Percentiles rank a stretch among this genome's conserved stretches.
These are phyloP conservation scores for Kazachstania psychrophila DNA, from an alignment of 805 yeast genomes.

Conservation along the genomic window DNA sequence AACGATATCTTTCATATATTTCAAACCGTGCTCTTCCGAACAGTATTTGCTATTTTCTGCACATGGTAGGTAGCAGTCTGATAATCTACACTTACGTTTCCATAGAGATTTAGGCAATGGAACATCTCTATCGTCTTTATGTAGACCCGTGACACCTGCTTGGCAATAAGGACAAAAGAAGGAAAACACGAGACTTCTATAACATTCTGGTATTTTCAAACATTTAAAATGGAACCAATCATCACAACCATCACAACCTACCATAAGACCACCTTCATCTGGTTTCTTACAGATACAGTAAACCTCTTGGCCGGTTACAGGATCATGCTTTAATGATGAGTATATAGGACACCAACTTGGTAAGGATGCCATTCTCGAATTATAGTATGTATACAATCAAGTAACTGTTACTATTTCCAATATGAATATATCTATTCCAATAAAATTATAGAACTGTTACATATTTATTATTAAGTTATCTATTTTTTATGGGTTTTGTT, in stretches of 20 bases:
- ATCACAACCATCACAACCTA: slow-evolving; percentile 91
- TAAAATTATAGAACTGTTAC: too few species aligned
- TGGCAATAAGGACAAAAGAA: slow-evolving; percentile 72
- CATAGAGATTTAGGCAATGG: slow-evolving; percentile 46
- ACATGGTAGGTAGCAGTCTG: slow-evolving; percentile 37
- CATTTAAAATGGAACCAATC: slow-evolving; percentile 90
- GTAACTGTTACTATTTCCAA: too few species aligned
- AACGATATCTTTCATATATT: slow-evolving; percentile 13
- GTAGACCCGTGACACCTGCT: slow-evolving; percentile 31
- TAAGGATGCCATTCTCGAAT: slow-evolving; percentile 8
- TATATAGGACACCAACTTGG: slow-evolving; percentile 30
- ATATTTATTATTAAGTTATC: too few species aligned
- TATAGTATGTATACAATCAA: too few species aligned
- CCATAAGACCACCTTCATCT: slow-evolving; percentile 77
- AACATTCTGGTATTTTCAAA: slow-evolving; percentile 45
- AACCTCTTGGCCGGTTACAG: slow-evolving; percentile 43
- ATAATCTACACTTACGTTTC: slow-evolving; percentile 67
- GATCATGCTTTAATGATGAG: slow-evolving; percentile 15
- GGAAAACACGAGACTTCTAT: slow-evolving; percentile 47
- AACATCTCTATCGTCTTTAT: background rate
- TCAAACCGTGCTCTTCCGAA: slow-evolving; percentile 55
- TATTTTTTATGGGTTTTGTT: too few species aligned
- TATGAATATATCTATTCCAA: too few species aligned
- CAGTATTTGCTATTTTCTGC: slow-evolving; percentile 57
- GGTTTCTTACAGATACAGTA: slow-evolving; percentile 73